Base-by-base conservation (phyloP, 208 protist genomes). In the Crithidia acanthocephali region DNA sequence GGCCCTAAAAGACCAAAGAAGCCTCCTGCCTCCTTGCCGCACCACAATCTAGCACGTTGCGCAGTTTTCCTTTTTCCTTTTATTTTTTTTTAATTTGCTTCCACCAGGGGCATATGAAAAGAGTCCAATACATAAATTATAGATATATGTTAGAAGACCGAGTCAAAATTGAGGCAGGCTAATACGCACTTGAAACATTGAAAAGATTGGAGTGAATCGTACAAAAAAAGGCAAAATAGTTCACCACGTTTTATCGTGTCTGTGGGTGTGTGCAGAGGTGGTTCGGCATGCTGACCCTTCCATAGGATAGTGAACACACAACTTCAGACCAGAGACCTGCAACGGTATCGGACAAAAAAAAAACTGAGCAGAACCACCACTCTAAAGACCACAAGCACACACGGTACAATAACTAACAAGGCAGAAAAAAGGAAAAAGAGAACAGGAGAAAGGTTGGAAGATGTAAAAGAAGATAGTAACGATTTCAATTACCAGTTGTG, bases 291-390 rank as follows among this genome's bases (percentile, higher is more conserved):
- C 25, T 10, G 25, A 18, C 52, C 15, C 48, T 53, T 30, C 9
- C 30, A 25, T 0, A 58, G 20, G 9, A 37, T 8, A 58, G 15
- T 22, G 25, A 37, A 40, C 9, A 40, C 9, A 22, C 48, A 53
- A 11, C 8, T 6, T 9, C 18, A 53, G 23, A 28, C 18, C 18
- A 15, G 7, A 53, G 22, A 28, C 28, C 48, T 28, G 48, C 48
- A 16, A 15, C 48, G 52, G 30, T 22, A 47, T 47, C 33, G 8
- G 27, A 53, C 22, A 47, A 64, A 28, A 70, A 67, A 40, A 61
- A 45, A 61, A 42, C 44, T 5, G 47, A 61, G n/a, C 22, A 61
- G 35, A 47, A 2, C 3, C 2, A 47, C 18, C 4, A 11, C 56
- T 61, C 37, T 18, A 58, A 37, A 58, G 18, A 22, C 22, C 18